Evolutionary conservation across 2,329 filamentous ascomycete genomes (phyloP).

Genomic region (Talaromyces islandicus): DNA sequence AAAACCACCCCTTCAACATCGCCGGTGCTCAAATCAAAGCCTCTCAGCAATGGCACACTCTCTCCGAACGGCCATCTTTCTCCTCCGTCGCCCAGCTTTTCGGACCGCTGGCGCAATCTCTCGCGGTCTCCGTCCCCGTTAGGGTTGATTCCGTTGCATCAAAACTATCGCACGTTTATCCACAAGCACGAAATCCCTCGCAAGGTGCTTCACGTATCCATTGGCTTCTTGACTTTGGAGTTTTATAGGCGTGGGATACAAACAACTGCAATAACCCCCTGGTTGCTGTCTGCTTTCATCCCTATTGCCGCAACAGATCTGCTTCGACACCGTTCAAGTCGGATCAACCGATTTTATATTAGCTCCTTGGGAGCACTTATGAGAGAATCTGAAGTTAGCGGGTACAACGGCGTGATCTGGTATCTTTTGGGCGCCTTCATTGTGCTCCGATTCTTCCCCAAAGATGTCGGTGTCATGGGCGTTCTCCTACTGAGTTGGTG

Average conservation of each 20-base stretch:
- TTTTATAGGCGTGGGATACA: slow-evolving; percentile 78
- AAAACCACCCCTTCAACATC: slow-evolving; percentile 37
- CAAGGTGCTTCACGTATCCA: slow-evolving; percentile 89
- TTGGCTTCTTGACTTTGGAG: slow-evolving; percentile 86
- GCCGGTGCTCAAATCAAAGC: slow-evolving; percentile 33
- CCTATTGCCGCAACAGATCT: slow-evolving; percentile 80
- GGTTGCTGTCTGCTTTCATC: slow-evolving; percentile 71
- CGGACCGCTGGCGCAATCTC: slow-evolving; percentile 76
- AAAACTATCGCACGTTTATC: slow-evolving; percentile 83
- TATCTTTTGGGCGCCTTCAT: slow-evolving; percentile 88
- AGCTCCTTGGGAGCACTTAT: slow-evolving; percentile 79
- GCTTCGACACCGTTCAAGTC: slow-evolving; percentile 72
- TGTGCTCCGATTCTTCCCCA: slow-evolving; percentile 80
- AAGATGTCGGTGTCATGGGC: slow-evolving; percentile 85
- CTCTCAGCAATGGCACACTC: slow-evolving; percentile 31
- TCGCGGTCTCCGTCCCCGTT: slow-evolving; percentile 89
- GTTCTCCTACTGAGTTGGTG: slow-evolving; percentile 94
- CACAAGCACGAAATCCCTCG: slow-evolving; percentile 96
- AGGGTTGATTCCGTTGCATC: slow-evolving; percentile 90
- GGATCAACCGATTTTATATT: slow-evolving; percentile 84
- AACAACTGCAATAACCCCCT: slow-evolving; percentile 71
- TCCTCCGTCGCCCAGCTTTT: slow-evolving; percentile 46
- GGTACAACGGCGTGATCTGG: slow-evolving; percentile 96
- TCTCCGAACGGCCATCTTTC: slow-evolving; percentile 63
- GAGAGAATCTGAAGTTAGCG: slow-evolving; percentile 90